phyloP scores from a whole-genome alignment of 768 basidiomycete species.

The Mycena maculata region DNA sequence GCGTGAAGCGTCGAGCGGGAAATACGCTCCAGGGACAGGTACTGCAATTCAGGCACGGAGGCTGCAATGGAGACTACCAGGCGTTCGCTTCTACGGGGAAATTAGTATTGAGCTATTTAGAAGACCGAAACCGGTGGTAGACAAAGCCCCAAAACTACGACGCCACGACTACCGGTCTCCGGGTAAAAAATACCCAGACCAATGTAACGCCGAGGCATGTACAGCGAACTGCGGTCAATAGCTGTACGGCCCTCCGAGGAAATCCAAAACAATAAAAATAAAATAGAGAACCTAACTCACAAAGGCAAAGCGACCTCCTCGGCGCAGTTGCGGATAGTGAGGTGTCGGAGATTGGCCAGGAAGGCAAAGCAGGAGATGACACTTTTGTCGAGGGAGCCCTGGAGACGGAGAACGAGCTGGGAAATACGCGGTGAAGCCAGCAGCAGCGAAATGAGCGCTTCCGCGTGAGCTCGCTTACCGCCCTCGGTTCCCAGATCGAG shows the following conservation, averaged over 20 bases:
- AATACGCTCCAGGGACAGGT: conserved; percentile 71
- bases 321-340: conserved; percentile 61
- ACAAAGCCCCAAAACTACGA: too few relatives aligned
- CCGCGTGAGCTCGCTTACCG: conserved; percentile 50
- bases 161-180: too few relatives aligned
- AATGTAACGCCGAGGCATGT: too few relatives aligned
- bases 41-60: conserved; percentile 63
- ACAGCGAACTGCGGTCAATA: too few relatives aligned
- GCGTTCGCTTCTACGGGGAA: conserved; percentile 66
- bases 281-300: conserved; percentile 46
- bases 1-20: conserved; percentile 76
- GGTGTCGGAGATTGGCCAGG: conserved; percentile 54
- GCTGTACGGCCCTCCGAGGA: too few relatives aligned
- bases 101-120: too few relatives aligned
- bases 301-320: conserved; percentile 56
- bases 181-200: too few relatives aligned
- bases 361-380: conserved; percentile 61
- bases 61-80: conserved; percentile 77
- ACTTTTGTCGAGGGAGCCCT: conserved; percentile 61
- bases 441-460: conserved; percentile 64
- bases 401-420: conserved; percentile 59
- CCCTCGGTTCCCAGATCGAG: conserved; percentile 58
- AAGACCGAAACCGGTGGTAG: too few relatives aligned
- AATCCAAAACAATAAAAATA: neutral
- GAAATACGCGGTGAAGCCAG: conserved; percentile 59